Conservation (phyloP, 2,329 filamentous ascomycete genomes). For the Chrysosporium queenslandicum region DNA sequence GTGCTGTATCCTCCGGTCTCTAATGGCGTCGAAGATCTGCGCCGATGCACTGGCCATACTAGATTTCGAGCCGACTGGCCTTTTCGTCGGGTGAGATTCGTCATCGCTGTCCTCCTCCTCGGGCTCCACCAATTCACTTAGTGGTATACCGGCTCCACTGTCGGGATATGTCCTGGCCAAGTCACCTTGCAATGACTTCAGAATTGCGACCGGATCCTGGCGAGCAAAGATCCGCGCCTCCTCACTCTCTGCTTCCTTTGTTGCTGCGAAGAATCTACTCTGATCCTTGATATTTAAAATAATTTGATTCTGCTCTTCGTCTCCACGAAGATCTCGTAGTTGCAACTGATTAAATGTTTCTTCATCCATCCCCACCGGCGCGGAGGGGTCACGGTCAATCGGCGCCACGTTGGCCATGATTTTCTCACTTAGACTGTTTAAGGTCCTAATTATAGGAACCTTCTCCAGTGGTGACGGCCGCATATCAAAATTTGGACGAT, state of each 20-base stretch:
- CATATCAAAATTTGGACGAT: conserved; percentile 85
- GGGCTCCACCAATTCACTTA: conserved; percentile 51
- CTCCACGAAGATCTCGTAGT: conserved; percentile 68
- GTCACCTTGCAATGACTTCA: conserved; percentile 55
- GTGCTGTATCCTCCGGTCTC: conserved; percentile 45
- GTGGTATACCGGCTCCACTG: conserved; percentile 59
- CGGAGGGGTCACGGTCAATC: conserved; percentile 58
- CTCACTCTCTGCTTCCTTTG: conserved; percentile 32
- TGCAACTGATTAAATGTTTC: conserved; percentile 63
- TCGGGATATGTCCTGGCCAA: conserved; percentile 39
- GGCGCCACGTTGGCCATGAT: conserved; percentile 81
- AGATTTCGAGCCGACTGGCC: conserved; percentile 55
- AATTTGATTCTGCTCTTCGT: conserved; percentile 64
- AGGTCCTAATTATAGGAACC: conserved; percentile 74
- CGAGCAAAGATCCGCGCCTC: conserved; percentile 52
- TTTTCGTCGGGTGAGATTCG: conserved; percentile 36
- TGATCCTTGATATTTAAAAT: conserved; percentile 83
- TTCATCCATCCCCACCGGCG: conserved; percentile 58
- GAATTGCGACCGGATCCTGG: conserved; percentile 59
- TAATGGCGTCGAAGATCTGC: conserved; percentile 50
- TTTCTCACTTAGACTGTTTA: conserved; percentile 88
- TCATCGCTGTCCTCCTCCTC: conserved; percentile 51
- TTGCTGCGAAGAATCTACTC: conserved; percentile 55
- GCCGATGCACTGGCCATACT: conserved; percentile 48
- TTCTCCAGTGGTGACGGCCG: conserved; percentile 62